Evolutionary conservation across 768 basidiomycete species (phyloP).

Genomic region (Tulasnella sp.): DNA sequence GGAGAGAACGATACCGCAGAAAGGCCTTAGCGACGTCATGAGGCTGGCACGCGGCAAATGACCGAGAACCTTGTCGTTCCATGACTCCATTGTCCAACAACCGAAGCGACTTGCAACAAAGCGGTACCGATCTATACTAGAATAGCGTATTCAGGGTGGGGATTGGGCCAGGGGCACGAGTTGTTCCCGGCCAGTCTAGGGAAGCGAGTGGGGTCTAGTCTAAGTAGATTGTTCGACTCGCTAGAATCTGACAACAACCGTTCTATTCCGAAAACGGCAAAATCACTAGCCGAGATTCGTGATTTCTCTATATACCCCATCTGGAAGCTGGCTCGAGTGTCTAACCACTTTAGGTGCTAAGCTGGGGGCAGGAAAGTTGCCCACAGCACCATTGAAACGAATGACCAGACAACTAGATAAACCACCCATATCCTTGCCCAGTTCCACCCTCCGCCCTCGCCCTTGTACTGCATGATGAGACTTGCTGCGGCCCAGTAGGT

Average conservation of each 20-base stretch:
- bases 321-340: neutral
- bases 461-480: slow-evolving; percentile 49
- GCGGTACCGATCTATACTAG: neutral
- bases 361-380: slow-evolving; percentile 87
- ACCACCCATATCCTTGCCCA: slow-evolving; percentile 61
- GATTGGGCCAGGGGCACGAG: neutral
- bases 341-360: slow-evolving; percentile 35
- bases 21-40: slow-evolving; percentile 2
- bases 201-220: neutral
- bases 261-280: neutral
- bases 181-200: neutral
- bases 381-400: slow-evolving; percentile 70
- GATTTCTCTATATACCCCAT: neutral
- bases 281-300: neutral
- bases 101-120: neutral
- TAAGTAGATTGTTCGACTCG: neutral
- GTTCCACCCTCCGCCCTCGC: slow-evolving; percentile 19
- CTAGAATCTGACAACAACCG: neutral
- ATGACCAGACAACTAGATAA: slow-evolving; percentile 79
- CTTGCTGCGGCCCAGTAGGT: slow-evolving; percentile 83
- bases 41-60: neutral
- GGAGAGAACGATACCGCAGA: neutral
- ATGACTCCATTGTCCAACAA: neutral
- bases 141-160: neutral
- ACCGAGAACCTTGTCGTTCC: neutral